Evolutionary conservation across 768 basidiomycete species (phyloP), one percentile per base, ranked within the genome.

Genomic region (Russula virescens): DNA sequence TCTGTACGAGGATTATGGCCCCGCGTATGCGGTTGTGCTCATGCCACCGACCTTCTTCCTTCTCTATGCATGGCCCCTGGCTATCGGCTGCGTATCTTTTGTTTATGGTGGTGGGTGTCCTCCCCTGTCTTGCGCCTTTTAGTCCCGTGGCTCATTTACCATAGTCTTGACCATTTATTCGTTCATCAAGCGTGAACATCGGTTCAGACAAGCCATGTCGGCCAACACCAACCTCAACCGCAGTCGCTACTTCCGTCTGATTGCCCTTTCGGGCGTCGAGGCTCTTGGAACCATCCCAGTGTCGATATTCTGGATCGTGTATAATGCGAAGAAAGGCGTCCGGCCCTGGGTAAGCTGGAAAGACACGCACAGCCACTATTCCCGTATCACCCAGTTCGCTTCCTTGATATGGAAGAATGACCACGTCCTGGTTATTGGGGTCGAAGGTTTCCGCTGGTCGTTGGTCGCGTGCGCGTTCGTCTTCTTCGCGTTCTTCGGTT

Each of bases 401-500:
- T 62, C 74, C 0, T 35, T 75, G 16, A 0, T 75, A 2, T 85
- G 82, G 82, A 69, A 73, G 26, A 55, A 25, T 1, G 46, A 59
- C 18, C 70, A 61, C 1, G 0, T 23, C 0, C 1, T 42, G 9
- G 64, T 68, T 2, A 28, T 71, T 5, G 8, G 40, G 0, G 1
- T 79, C 18, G 76, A 81, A 62, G 50, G 73, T 7, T 65, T 65
- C 0, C 76, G 83, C 9, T 85, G 82, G 83, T 52, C 69, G 0
- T 63, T 68, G 1, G 71, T 77, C 19, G 21, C 72, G 28, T 76
- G 73, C 9, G 73, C n/a, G n/a, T n/a, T n/a, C n/a, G n/a, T n/a
- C n/a, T n/a, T n/a, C n/a, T n/a, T n/a, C n/a, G n/a, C n/a, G 0
- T 83, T 84, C 75, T 84, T 85, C 61, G 79, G 82, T 0, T 81